Percentiles rank a stretch among this genome's conserved stretches.
Conservation (phyloP, 2,329 filamentous ascomycete species). For the Meredithiella fracta region DNA sequence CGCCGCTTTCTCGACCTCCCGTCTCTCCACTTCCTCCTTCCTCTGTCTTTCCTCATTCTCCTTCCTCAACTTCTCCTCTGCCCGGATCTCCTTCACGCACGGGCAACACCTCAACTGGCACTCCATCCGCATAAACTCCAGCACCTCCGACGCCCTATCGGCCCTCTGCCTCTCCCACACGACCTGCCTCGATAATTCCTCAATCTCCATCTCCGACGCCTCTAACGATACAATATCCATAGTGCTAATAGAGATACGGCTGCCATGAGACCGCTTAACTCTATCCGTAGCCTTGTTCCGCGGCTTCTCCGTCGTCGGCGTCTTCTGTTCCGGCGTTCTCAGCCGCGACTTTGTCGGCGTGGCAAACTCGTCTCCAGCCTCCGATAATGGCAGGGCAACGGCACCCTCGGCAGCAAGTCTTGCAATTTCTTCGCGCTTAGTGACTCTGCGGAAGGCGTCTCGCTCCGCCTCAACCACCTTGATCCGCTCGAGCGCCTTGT, state of each 20-base stretch:
- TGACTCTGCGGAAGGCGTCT: conserved; percentile 54
- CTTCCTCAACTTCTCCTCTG: conserved; percentile 3
- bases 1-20: conserved; percentile 14
- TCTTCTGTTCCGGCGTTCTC: conserved; percentile 12
- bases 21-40: conserved; percentile 6
- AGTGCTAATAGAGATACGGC: conserved; percentile 30
- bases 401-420: conserved; percentile 56
- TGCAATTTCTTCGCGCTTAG: conserved; percentile 57
- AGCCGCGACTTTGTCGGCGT: conserved; percentile 36
- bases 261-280: conserved; percentile 9
- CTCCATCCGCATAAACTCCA: conserved; percentile 62
- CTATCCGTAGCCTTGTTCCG: conserved; percentile 19
- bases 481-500: conserved; percentile 44
- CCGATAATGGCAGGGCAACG: conserved; percentile 42
- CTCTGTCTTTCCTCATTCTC: conserved; percentile 1
- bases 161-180: conserved; percentile 47
- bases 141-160: conserved; percentile 51
- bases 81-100: conserved; percentile 12
- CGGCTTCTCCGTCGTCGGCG: conserved; percentile 15
- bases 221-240: conserved; percentile 38
- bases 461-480: conserved; percentile 56
- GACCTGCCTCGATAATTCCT: conserved; percentile 35
- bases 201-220: conserved; percentile 40
- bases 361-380: conserved; percentile 43
- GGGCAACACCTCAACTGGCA: conserved; percentile 52